Evolutionary conservation across 202 grass and related monocot species (phyloP).

Genomic region (Schoenoplectus tabernaemontani): DNA sequence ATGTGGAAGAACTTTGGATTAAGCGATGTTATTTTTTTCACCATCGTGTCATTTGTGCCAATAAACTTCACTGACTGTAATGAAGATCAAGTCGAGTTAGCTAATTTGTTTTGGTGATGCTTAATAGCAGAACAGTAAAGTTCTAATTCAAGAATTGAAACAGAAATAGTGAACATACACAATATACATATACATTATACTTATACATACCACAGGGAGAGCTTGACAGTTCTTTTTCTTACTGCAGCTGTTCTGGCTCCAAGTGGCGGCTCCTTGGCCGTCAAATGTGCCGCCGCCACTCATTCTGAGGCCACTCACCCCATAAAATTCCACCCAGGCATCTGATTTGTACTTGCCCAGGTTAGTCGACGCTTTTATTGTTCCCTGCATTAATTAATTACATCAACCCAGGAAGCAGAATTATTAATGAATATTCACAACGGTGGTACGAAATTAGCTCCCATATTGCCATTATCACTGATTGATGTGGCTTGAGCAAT

Average conservation of each 20-base stretch:
- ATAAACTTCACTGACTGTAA: conserved; percentile 24
- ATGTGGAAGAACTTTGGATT: conserved; percentile 41
- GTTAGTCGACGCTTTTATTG: conserved; percentile 48
- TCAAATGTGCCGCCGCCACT: background rate
- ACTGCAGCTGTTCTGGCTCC: conserved; percentile 9
- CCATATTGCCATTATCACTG: conserved; percentile 9
- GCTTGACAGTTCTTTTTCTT: conserved; percentile 19
- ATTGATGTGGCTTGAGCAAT: background rate
- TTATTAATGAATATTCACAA: background rate
- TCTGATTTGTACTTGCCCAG: conserved; percentile 26
- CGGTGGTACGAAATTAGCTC: too few species aligned
- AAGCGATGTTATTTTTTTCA: conserved; percentile 16
- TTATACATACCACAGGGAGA: conserved; percentile 54
- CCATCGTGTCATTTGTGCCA: conserved; percentile 6
- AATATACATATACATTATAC: too few species aligned
- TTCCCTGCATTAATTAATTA: conserved; percentile 35
- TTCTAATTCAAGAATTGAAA: background rate
- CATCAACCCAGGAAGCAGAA: background rate
- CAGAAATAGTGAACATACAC: conserved; percentile 26
- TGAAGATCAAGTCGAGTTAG: background rate
- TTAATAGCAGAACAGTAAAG: background rate
- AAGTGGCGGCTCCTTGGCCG: background rate
- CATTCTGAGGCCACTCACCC: background rate
- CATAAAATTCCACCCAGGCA: background rate
- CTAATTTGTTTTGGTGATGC: background rate